These are phyloP conservation scores for Alternaria sp. DNA, from an alignment of 2,329 filamentous ascomycete genomes.

Conservation along the genomic window DNA sequence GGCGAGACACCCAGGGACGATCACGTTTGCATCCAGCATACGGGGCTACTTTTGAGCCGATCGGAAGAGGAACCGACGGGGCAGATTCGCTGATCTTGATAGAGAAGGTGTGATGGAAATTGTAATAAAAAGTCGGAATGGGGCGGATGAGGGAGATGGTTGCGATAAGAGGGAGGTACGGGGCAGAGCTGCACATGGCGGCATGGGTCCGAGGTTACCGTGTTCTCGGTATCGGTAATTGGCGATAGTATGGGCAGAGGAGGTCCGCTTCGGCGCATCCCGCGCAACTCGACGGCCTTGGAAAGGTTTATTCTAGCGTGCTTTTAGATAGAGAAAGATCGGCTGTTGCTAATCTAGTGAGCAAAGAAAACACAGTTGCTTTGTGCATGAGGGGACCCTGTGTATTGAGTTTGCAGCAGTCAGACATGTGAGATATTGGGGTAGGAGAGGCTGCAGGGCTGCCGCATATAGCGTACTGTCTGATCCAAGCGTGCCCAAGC, in stretches of 20 bases:
- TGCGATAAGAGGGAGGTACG: conserved; percentile 8
- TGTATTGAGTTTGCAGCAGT: background rate
- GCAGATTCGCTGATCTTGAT: background rate
- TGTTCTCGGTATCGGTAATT: conserved; percentile 18
- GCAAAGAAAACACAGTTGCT: background rate
- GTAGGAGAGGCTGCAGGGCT: background rate
- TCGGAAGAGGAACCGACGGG: background rate
- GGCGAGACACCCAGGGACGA: background rate
- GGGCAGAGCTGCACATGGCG: conserved; percentile 15
- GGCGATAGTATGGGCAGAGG: conserved; percentile 8
- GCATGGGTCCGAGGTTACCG: conserved; percentile 24
- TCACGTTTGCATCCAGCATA: background rate
- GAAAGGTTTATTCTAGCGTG: background rate
- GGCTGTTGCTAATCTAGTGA: background rate
- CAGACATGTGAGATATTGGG: background rate
- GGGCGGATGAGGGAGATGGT: background rate
- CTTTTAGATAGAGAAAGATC: background rate
- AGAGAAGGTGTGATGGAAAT: conserved; percentile 1
- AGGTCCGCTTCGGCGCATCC: conserved; percentile 9
- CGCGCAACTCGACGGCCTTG: conserved; percentile 5
- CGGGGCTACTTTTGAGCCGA: background rate
- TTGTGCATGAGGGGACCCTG: background rate
- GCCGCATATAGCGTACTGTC: background rate
- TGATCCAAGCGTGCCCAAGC: background rate
- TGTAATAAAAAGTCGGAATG: background rate